phyloP scores from a whole-genome alignment of 139 green algal genomes.

The Picochlorum sp. region DNA sequence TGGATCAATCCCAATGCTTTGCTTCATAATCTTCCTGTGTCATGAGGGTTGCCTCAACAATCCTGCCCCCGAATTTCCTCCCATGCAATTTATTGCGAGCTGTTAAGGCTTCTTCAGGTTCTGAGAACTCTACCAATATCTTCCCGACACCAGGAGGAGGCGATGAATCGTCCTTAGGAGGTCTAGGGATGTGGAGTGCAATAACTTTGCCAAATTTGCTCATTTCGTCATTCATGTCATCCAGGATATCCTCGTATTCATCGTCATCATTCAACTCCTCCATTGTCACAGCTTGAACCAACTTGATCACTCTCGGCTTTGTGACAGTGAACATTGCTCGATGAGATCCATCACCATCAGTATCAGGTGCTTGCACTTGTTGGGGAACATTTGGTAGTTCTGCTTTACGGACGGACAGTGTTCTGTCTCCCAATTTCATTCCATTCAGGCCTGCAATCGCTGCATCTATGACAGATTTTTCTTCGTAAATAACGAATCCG shows the following conservation, averaged over 20 bases:
- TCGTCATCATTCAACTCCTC: slow-evolving; percentile 82
- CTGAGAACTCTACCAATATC: slow-evolving; percentile 73
- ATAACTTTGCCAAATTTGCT: slow-evolving; percentile 34
- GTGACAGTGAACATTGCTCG: slow-evolving; percentile 12
- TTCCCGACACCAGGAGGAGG: slow-evolving; percentile 58
- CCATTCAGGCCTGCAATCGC: slow-evolving; percentile 85
- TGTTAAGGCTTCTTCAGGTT: slow-evolving; percentile 42
- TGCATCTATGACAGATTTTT: slow-evolving; percentile 73
- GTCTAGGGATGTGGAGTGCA: slow-evolving; percentile 57
- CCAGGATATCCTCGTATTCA: slow-evolving; percentile 89
- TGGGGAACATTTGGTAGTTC: neutral
- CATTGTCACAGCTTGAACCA: slow-evolving; percentile 42
- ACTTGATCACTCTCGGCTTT: slow-evolving; percentile 18
- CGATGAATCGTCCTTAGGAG: slow-evolving; percentile 9
- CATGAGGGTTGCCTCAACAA: slow-evolving; percentile 65
- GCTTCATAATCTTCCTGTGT: slow-evolving; percentile 49
- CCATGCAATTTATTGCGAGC: slow-evolving; percentile 75
- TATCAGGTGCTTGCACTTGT: neutral
- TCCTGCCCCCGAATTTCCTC: slow-evolving; percentile 71
- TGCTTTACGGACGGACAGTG: slow-evolving; percentile 64
- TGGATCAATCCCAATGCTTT: slow-evolving; percentile 23
- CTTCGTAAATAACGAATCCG: slow-evolving; percentile 88
- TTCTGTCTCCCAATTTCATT: slow-evolving; percentile 92
- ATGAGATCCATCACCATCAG: neutral
- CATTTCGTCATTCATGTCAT: slow-evolving; percentile 76